Base-by-base conservation (phyloP, 805 yeast genomes). In the Yarrowia hollandica region DNA sequence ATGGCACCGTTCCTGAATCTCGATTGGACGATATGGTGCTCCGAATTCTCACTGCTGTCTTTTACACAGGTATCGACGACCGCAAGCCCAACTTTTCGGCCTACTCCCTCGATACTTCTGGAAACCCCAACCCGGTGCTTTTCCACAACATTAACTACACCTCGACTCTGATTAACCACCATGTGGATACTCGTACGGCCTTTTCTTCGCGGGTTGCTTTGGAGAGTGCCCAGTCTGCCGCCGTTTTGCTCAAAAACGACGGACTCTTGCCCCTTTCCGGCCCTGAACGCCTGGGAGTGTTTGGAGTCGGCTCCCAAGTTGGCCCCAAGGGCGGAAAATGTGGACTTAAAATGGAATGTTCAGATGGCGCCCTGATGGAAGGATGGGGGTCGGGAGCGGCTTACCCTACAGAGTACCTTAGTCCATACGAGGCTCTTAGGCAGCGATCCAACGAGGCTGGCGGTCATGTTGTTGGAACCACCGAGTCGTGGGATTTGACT, bases 301-400 rank as follows among this genome's bases (percentile, higher is more conserved):
- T 44, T 19, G 52, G 52, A 14, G 8, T 73, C 5, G 84, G 80
- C 2, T 84, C 85, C 1, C 79, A 78, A 1, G 69, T 77, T 1
- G 79, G 77, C 61, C 75, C 81, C 11, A 34, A 74, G 38, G 86
- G 86, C 0, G 75, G 79, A 62, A 79, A 77, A 62, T 78, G 82
- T 59, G 64, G 61, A n/a, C 76, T 74, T 59, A 85, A 82, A 64
- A 81, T 79, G 66, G 74, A 73, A 50, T 77, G 82, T 61, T 74
- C 74, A 5, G 76, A 79, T 60, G 88, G 88, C 2, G 77, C 81
- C 0, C 66, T 83, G 39, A 78, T 81, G 21, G 74, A 79, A 23
- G 87, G 87, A 10, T 81, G 87, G 84, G 88, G 88, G 0, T 82
- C 87, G 3, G 82, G 85, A 1, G 74, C 84, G 6, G 84, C 78